Evolutionary conservation across 352 stramenopile species (phyloP).

Genomic region (Phytophthora pseudosyringae): DNA sequence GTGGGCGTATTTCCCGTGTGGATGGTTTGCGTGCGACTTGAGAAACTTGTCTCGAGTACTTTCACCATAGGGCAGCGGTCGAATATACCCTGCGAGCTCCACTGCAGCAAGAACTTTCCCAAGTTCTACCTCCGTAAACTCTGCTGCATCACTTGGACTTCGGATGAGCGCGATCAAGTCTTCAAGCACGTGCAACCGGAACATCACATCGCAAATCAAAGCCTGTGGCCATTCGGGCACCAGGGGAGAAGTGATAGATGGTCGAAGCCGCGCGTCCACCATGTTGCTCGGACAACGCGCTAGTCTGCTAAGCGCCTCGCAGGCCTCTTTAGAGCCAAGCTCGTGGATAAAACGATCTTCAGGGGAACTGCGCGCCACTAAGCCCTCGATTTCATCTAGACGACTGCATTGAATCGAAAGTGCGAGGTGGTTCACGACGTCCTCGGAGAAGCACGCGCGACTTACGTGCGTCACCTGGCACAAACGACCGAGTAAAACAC

Average conservation of each 20-base stretch:
- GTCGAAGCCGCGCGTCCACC: slow-evolving; percentile 47
- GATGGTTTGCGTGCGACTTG: slow-evolving; percentile 25
- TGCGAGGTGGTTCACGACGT: slow-evolving; percentile 68
- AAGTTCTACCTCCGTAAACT: slow-evolving; percentile 52
- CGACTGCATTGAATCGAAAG: slow-evolving; percentile 76
- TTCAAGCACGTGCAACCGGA: slow-evolving; percentile 71
- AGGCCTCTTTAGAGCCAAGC: slow-evolving; percentile 58
- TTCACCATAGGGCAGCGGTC: slow-evolving; percentile 68
- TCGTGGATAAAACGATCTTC: slow-evolving; percentile 55
- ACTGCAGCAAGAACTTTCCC: slow-evolving; percentile 54
- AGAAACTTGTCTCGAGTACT: slow-evolving; percentile 50
- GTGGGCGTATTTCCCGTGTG: slow-evolving; percentile 47
- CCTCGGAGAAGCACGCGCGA: slow-evolving; percentile 58
- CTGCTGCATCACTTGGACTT: slow-evolving; percentile 50
- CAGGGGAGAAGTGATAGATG: slow-evolving; percentile 52
- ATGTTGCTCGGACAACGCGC: slow-evolving; percentile 50
- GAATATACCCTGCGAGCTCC: slow-evolving; percentile 65
- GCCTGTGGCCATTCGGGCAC: slow-evolving; percentile 63
- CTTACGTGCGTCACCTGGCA: slow-evolving; percentile 46
- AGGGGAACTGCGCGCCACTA: slow-evolving; percentile 29
- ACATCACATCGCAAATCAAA: slow-evolving; percentile 68
- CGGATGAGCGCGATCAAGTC: slow-evolving; percentile 67
- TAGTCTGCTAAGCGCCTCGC: slow-evolving; percentile 64
- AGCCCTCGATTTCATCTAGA: slow-evolving; percentile 65
- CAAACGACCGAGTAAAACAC: slow-evolving; percentile 66